Evolutionary conservation across 192 early-diverging fungal species (phyloP), one percentile per base, ranked within the genome.

Genomic region (Geosiphon pyriformis): DNA sequence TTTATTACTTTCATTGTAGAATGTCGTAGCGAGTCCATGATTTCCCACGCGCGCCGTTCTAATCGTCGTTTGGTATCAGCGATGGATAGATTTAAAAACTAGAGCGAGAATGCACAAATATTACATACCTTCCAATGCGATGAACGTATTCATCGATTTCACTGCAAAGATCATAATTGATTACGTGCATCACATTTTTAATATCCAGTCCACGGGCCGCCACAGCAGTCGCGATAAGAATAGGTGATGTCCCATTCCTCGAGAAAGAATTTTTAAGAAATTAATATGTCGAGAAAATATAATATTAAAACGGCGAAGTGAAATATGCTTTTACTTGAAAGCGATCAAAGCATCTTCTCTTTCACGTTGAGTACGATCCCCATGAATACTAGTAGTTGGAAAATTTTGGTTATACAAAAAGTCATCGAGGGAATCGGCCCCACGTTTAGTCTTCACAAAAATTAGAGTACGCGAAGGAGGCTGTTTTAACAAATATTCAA

Each of bases 141-240:
- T 94, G 92, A 32, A 94, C 85, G 69, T 88, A 89, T 59, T 93
- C 92, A 55, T 94, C 91, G 71, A 92, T 90, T 65, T 91, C 87
- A 23, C 73, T 78, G 60, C 86, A 84, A 4, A 94, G 74, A 65
- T 94, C 92, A 61, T 88, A 93, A 74, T 93, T 92, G 65, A 94
- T 85, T 25, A 94, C 91, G 70, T 93, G 90, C 59, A 83, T 85
- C 11, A 94, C 88, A 74, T 92, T 90, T 59, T 89, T 87, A 61
- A 94, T 92, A 70, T 94, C 92, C n/a, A 94, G 75, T 71, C 92
- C 92, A 60, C 92, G 85, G 18, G 91, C 87, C 32, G 92, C 92
- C 3, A 94, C 90, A 37, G 88, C 90, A 20, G 92, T 94, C n/a
- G 92, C 92, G n/a, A 94, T 90, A 48, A 94, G 72, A 55, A 94